Percentiles rank a stretch among this genome's conserved stretches.
phyloP scores from a whole-genome alignment of 208 protist species.

The Tritrichomonas musculus region DNA sequence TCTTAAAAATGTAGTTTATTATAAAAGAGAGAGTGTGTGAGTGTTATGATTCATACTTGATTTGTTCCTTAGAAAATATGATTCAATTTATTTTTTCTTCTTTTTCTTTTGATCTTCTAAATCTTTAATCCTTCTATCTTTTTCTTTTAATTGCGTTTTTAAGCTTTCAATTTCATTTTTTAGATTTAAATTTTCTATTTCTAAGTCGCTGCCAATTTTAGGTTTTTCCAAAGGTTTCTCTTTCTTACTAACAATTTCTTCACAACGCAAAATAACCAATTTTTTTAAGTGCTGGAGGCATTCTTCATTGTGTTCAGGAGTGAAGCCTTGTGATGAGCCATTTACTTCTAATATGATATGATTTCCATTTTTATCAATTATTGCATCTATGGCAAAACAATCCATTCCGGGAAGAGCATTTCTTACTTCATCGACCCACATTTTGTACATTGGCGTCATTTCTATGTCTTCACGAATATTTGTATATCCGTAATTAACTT shows the following conservation, averaged over 20 bases:
- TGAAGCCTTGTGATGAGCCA: constrained; percentile 41
- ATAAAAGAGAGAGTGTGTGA: too few species aligned
- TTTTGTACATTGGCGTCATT: constrained; percentile 15
- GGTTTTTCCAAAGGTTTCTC: too few species aligned
- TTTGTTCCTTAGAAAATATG: too few species aligned
- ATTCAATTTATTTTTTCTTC: too few species aligned
- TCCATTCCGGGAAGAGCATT: constrained; percentile 43
- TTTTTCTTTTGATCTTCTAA: too few species aligned
- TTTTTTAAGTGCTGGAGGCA: not conserved
- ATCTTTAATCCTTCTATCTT: too few species aligned
- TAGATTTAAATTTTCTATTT: too few species aligned
- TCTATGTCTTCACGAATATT: constrained; percentile 38
- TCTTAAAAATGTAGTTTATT: too few species aligned
- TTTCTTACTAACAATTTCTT: not conserved
- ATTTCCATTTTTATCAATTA: constrained; percentile 40
- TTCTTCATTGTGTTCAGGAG: constrained; percentile 35
- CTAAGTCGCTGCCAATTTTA: too few species aligned
- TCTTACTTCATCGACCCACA: constrained; percentile 43
- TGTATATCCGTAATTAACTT: constrained; percentile 27
- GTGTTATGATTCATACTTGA: too few species aligned
- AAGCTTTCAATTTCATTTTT: too few species aligned
- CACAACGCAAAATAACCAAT: not conserved
- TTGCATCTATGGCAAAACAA: constrained; percentile 43
- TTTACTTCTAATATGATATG: constrained; percentile 49
- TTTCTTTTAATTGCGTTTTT: too few species aligned